Base-by-base conservation (phyloP, 2,329 filamentous ascomycete genomes). In the Colletotrichum sansevieriae region DNA sequence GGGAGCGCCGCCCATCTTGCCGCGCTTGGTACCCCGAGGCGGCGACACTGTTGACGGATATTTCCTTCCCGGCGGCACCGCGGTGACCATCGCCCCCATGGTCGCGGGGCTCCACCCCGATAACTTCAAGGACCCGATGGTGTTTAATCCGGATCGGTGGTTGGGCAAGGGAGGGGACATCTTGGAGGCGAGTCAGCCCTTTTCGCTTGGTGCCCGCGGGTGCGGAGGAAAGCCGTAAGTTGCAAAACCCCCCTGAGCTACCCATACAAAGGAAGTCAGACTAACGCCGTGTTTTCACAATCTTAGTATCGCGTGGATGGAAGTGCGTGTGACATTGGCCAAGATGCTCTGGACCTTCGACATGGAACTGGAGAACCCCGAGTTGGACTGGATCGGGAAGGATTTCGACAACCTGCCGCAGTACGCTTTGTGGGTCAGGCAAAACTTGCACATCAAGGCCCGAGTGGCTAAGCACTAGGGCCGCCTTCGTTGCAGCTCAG, bases 381-480 rank as follows among this genome's bases (percentile, higher is more conserved):
- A 51, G 12, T 51, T 51, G 22, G 47, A 51, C 47, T 51, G 47
- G 47, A 25, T 51, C 47, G 47, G 47, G 20, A 29, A 51, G 47
- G 47, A 51, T 3, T 51, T 51, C 47, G 47, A 51, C 47, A 51
- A 51, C 47, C 47, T 51, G 47, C 47, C 47, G 47, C 47, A 51
- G 2, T 29, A 51, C 3, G 47, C 47, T 29, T 29, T 51, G 47
- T 51, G 47, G 47, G 47, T 51, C 22, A 51, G 47, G 22, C 47
- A 51, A 29, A 51, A 51, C 47, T 1, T 51, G 8, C 8, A 51
- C 47, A 29, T 51, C 47, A 51, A 29, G 47, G 47, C 47, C 7
- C 47, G 47, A 1, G 13, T 51, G 3, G 47, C 47, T 51, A 51
- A 8, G 12, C 46, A 51, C 10, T 51, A 25, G 13, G 22, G 7